Conservation (phyloP, 768 basidiomycete genomes). For the Boletus tylopilopsis region DNA sequence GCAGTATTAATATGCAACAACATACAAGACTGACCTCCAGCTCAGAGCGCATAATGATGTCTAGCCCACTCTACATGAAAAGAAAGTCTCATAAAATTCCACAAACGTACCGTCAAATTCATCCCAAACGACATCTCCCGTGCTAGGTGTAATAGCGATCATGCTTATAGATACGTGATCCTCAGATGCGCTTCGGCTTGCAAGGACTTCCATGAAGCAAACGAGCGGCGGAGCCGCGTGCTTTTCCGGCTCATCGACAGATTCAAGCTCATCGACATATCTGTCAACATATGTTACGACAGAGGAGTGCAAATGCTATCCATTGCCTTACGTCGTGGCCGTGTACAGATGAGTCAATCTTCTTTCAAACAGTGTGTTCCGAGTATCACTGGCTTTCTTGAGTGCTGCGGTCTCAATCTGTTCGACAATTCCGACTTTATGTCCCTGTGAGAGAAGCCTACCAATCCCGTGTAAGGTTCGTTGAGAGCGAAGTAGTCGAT, state of each 20-base stretch:
- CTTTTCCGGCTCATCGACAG: constrained; percentile 57
- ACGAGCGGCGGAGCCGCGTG: constrained; percentile 65
- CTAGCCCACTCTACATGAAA: constrained; percentile 34
- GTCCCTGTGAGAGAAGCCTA: constrained; percentile 74
- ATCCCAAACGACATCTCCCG: constrained; percentile 93
- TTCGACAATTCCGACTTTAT: constrained; percentile 79
- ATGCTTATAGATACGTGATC: constrained; percentile 57
- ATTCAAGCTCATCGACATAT: constrained; percentile 78
- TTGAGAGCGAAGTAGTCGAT: neutral
- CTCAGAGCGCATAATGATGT: constrained; percentile 82
- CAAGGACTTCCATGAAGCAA: constrained; percentile 57
- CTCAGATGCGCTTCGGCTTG: constrained; percentile 11
- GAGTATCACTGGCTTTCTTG: constrained; percentile 77
- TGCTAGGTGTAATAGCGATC: constrained; percentile 78
- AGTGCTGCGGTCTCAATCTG: constrained; percentile 88
- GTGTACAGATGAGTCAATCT: constrained; percentile 79
- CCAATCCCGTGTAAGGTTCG: neutral
- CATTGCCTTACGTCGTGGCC: constrained; percentile 67
- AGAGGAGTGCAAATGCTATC: neutral
- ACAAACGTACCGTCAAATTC: constrained; percentile 66
- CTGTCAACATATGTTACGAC: constrained; percentile 37
- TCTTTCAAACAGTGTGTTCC: constrained; percentile 69
- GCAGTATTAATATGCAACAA: neutral
- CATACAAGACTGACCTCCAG: constrained; percentile 57
- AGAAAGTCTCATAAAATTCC: neutral